phyloP scores from a whole-genome alignment of 129 eudicot genomes.

The Saposhnikovia divaricata region DNA sequence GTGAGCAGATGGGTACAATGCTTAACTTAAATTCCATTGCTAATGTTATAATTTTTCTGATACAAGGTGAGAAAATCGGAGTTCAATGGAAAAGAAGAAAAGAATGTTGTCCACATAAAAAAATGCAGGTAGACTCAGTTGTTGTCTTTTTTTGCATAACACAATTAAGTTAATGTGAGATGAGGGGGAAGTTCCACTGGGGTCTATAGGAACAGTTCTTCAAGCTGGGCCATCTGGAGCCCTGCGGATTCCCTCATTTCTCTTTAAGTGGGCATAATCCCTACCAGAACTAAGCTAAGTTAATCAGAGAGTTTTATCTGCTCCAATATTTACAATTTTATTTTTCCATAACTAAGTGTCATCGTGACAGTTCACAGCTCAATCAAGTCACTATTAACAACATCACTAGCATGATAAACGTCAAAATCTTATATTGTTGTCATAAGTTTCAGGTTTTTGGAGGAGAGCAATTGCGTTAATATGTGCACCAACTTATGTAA shows the following conservation, averaged over 20 bases:
- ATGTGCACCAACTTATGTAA: constrained; percentile 96
- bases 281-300: neutral
- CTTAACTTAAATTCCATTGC: neutral
- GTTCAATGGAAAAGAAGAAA: constrained; percentile 63
- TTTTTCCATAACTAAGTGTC: neutral
- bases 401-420: neutral
- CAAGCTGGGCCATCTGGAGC: neutral
- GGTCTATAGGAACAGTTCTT: neutral
- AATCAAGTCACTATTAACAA: constrained; percentile 1
- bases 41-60: neutral
- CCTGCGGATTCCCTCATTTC: neutral
- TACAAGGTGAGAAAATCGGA: constrained; percentile 69
- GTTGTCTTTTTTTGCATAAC: neutral
- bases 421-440: constrained; percentile 4
- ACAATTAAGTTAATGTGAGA: neutral
- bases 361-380: neutral
- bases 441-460: constrained; percentile 53
- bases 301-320: neutral
- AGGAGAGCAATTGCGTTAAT: constrained; percentile 77
- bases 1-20: neutral
- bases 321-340: neutral
- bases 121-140: constrained; percentile 72
- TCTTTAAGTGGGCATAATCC: constrained; percentile 2
- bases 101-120: constrained; percentile 57
- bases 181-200: neutral